Evolutionary conservation across 768 basidiomycete genomes (phyloP), one percentile per base, ranked within the genome.

Genomic region (Galerina marginata): DNA sequence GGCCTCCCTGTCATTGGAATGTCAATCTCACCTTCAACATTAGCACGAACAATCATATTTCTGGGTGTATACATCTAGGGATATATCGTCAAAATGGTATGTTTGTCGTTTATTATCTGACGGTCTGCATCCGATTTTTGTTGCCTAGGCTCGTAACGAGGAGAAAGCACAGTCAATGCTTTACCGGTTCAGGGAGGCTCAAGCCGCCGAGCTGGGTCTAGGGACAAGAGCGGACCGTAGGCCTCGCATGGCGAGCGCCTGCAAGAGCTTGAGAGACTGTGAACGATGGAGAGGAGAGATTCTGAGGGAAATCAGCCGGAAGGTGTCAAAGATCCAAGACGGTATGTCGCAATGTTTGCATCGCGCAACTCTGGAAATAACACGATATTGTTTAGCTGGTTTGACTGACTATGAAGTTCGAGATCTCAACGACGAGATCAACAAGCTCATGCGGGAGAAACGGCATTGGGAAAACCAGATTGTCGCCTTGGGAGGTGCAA

Each of bases 401-500:
- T 74, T 98, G 72, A 91, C 92, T 25, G 95, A 98, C 79, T 98
- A 98, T 71, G 95, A 98, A 78, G 88, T 96, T 48, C 88, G 96
- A 29, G 96, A 98, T 72, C 69, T 98, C 44, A 99, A 99, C 71
- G 96, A 99, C 73, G 95, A 98, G 69, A 99, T 99, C 65, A 99
- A 99, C 81, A 93, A 90, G 70, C 79, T 97, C 12, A 79, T 99
- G 83, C 85, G 96, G 37, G 96, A 99, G 77, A 98, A 99, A 73
- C 77, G 91, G 44, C 96, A 98, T 74, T 99, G 95, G 93, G 96
- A 99, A 78, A 96, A 95, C 66, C 96, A 97, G 73, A 97, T 99
- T 52, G 90, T 98, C n/a, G 89, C 89, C 6, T 79, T 98, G 1
- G 96, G 96, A 47, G 96, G 96, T 63, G 96, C 96, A 20, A 99